A percentile compares a stretch with the other conserved stretches of the same genome.
Conservation (phyloP, 2,329 filamentous ascomycete species). For the Exophiala sp. region DNA sequence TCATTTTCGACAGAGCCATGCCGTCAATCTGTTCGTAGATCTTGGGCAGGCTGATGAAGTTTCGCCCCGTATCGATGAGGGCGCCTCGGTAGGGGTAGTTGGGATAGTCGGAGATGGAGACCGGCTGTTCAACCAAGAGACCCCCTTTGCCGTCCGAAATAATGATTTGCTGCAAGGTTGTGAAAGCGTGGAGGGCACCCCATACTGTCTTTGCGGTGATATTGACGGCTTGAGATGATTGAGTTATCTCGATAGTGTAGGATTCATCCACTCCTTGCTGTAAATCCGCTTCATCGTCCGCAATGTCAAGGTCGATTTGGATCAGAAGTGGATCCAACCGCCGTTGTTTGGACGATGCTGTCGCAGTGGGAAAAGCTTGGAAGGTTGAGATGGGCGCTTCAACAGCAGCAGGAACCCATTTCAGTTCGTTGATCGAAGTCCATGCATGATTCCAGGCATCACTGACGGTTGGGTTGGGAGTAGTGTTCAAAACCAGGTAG, state of each 20-base stretch:
- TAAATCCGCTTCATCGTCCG: constrained; percentile 43
- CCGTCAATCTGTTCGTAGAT: constrained; percentile 51
- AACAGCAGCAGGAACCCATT: constrained; percentile 50
- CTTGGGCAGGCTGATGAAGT: constrained; percentile 49
- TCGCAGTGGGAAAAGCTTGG: constrained; percentile 46
- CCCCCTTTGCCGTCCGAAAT: constrained; percentile 44
- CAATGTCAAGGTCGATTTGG: constrained; percentile 43
- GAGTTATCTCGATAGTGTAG: constrained; percentile 45
- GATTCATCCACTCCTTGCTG: constrained; percentile 54
- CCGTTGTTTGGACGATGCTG: constrained; percentile 18
- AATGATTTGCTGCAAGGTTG: constrained; percentile 52
- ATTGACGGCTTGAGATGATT: constrained; percentile 38
- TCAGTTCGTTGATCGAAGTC: constrained; percentile 43
- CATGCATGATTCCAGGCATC: constrained; percentile 49
- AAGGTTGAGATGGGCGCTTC: constrained; percentile 49
- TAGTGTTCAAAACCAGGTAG: constrained; percentile 37
- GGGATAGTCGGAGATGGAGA: constrained; percentile 47
- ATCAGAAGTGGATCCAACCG: constrained; percentile 32
- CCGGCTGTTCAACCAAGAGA: constrained; percentile 49
- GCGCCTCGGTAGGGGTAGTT: constrained; percentile 51
- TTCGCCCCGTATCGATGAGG: constrained; percentile 52
- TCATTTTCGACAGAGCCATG: constrained; percentile 53
- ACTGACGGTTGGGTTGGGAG: constrained; percentile 36
- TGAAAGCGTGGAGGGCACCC: constrained; percentile 52
- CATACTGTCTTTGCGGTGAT: constrained; percentile 49